These are phyloP conservation scores for Hirschfeldia incana DNA, from an alignment of 345 rosid genomes.

Conservation along the genomic window DNA sequence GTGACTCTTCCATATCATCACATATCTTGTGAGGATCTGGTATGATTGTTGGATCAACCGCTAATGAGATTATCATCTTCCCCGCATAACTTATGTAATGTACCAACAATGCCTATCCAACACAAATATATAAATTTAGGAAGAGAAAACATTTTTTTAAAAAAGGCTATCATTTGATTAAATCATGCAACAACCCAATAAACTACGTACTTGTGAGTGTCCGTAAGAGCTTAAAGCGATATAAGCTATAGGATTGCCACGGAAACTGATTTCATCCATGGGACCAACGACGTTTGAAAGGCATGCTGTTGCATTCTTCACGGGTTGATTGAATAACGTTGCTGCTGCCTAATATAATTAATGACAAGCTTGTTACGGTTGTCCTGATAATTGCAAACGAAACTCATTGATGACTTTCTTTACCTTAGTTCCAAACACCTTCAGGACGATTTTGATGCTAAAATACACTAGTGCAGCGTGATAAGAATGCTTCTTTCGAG, in stretches of 20 bases:
- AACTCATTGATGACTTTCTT: neutral
- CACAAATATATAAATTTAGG: neutral
- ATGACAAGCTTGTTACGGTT: neutral
- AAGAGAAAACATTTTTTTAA: neutral
- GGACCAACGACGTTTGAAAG: conserved; percentile 66
- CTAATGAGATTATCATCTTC: no score
- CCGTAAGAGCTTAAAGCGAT: conserved; percentile 60
- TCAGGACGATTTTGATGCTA: conserved; percentile 10
- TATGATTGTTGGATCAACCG: no score
- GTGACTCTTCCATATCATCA: no score
- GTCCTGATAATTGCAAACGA: neutral
- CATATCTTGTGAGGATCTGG: no score
- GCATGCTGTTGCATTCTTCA: conserved; percentile 45
- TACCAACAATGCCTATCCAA: conserved; percentile 19
- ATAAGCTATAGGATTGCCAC: conserved; percentile 57
- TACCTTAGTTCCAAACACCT: conserved; percentile 50
- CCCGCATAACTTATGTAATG: conserved; percentile 3
- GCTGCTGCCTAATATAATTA: conserved; percentile 39
- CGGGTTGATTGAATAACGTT: conserved; percentile 33
- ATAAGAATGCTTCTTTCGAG: conserved; percentile 54
- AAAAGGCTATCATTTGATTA: neutral
- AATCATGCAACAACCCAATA: neutral
- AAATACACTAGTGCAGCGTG: conserved; percentile 41
- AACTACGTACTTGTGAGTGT: conserved; percentile 45
- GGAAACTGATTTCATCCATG: conserved; percentile 53